Percentiles rank a stretch among this genome's conserved stretches.
These are phyloP conservation scores for Tetracladium setigerum DNA, from an alignment of 495 filamentous ascomycete species.

Conservation along the genomic window DNA sequence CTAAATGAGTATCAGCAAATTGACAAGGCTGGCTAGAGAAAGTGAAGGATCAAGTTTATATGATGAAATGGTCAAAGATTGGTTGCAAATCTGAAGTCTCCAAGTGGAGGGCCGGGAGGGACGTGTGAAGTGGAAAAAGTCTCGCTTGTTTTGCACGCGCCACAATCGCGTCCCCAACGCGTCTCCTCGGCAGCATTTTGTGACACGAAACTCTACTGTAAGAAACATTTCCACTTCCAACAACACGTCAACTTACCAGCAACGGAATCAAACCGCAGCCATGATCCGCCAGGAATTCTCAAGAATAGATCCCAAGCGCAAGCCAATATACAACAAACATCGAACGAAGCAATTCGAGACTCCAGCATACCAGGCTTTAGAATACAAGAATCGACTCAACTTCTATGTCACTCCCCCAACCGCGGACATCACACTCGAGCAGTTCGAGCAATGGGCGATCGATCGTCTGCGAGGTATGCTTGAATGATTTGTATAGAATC, in stretches of 20 bases:
- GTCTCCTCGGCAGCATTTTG: too few species aligned
- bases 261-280: constrained; percentile 19
- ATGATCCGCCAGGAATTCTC: constrained; percentile 70
- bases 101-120: too few species aligned
- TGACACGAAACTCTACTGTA: too few species aligned
- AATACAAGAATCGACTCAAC: constrained; percentile 83
- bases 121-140: too few species aligned
- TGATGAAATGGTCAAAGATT: too few species aligned
- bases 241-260: neutral
- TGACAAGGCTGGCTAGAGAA: too few species aligned
- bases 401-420: constrained; percentile 87
- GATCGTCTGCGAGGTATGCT: constrained; percentile 68
- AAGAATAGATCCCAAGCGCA: constrained; percentile 75
- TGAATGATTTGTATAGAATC: neutral
- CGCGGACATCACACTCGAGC: constrained; percentile 89
- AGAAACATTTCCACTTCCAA: too few species aligned
- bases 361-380: constrained; percentile 58
- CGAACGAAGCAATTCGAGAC: constrained; percentile 83
- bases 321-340: constrained; percentile 61
- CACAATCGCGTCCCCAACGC: constrained; percentile 21
- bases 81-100: too few species aligned
- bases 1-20: too few species aligned
- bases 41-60: too few species aligned
- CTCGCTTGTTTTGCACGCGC: constrained; percentile 19
- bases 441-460: constrained; percentile 99